A percentile compares a stretch with the other conserved stretches of the same genome.
phyloP scores from a whole-genome alignment of 441 rosid species.

The Rhodomyrtus psidioides region DNA sequence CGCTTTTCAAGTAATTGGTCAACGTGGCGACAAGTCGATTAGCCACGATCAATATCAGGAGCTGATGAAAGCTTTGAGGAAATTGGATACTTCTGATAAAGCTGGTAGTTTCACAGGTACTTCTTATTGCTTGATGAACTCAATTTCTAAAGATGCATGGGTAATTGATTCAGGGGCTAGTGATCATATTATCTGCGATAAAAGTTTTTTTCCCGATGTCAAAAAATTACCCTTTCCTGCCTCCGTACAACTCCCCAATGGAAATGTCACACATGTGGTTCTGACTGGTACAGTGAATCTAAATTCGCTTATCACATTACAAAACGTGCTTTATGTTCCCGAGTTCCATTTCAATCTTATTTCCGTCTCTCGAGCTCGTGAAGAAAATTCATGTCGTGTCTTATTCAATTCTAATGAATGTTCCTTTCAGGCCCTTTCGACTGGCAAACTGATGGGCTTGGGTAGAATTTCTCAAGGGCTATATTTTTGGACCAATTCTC shows the following conservation, averaged over 20 bases:
- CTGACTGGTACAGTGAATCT: not conserved
- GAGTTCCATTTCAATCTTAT: not conserved
- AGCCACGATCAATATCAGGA: too few species aligned
- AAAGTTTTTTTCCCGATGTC: not conserved
- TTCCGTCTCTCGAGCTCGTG: rapidly evolving
- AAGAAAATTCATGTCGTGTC: not conserved
- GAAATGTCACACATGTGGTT: not conserved
- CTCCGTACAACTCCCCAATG: not conserved
- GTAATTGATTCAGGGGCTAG: too few species aligned
- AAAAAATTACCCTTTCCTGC: not conserved
- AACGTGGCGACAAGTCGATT: too few species aligned
- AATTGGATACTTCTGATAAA: too few species aligned
- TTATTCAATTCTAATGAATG: rapidly evolving
- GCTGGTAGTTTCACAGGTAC: too few species aligned
- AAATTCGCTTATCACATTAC: not conserved
- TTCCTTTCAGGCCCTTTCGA: not conserved
- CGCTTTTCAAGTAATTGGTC: too few species aligned
- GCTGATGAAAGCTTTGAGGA: too few species aligned
- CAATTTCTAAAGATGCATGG: too few species aligned
- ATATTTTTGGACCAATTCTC: too few species aligned
- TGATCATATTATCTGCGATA: not conserved
- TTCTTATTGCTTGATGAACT: too few species aligned
- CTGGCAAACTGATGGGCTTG: not conserved
- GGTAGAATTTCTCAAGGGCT: too few species aligned
- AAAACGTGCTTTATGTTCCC: not conserved